phyloP scores from a whole-genome alignment of 768 basidiomycete species.

The Boletus bicolor region DNA sequence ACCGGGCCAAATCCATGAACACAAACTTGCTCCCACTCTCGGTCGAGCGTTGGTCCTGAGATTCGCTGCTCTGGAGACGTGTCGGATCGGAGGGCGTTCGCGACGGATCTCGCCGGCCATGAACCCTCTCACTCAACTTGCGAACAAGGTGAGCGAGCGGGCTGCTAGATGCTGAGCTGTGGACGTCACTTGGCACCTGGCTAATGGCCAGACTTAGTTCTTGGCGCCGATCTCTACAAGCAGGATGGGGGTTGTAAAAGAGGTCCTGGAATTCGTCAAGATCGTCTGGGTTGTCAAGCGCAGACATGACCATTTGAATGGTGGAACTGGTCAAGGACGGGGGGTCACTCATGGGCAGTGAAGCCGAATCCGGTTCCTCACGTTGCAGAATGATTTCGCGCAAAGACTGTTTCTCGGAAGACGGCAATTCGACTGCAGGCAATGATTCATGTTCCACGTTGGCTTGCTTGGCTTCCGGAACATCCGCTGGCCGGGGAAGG shows the following conservation, averaged over 20 bases:
- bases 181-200: constrained; percentile 31
- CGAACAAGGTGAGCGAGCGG: constrained; percentile 39
- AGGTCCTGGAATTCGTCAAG: constrained; percentile 73
- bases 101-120: constrained; percentile 21
- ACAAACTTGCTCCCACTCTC: constrained; percentile 11
- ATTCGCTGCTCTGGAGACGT: constrained; percentile 7
- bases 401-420: neutral
- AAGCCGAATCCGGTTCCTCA: constrained; percentile 33
- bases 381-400: constrained; percentile 26
- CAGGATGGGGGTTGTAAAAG: constrained; percentile 53
- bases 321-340: constrained; percentile 38
- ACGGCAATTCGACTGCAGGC: neutral
- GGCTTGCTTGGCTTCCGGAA: neutral
- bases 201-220: constrained; percentile 4
- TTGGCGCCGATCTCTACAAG: neutral
- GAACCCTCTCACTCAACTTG: constrained; percentile 38
- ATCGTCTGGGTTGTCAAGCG: constrained; percentile 58
- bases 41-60: constrained; percentile 10
- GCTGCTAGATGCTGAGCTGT: constrained; percentile 31
- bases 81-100: constrained; percentile 12
- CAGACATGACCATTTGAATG: constrained; percentile 35
- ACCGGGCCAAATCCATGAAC: constrained; percentile 15
- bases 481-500: neutral
- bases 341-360: constrained; percentile 3
- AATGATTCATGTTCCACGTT: neutral